A percentile compares a stretch with the other conserved stretches of the same genome.
phyloP scores from a whole-genome alignment of 23 red algal genomes.

The Gracilariopsis chorda region DNA sequence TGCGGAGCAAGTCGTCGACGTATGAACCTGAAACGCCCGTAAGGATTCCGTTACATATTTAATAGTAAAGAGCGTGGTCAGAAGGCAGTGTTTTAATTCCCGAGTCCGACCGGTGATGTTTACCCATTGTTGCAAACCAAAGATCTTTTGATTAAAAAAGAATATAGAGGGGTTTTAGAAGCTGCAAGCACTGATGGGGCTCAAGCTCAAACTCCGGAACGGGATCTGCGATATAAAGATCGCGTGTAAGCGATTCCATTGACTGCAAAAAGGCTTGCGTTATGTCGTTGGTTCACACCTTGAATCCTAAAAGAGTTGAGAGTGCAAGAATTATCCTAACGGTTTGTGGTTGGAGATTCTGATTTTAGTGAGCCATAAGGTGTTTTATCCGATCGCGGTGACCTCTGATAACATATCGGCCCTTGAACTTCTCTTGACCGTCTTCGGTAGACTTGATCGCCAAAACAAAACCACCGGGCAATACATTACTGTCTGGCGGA shows the following conservation, averaged over 20 bases:
- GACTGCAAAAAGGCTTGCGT: conserved; percentile 10
- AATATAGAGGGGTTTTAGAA: background rate
- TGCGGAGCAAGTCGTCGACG: conserved; percentile 4
- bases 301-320: background rate
- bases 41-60: background rate
- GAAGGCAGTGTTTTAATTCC: background rate
- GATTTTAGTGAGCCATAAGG: background rate
- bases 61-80: background rate
- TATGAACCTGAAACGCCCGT: conserved; percentile 1
- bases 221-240: background rate
- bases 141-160: background rate
- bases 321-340: background rate
- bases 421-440: background rate
- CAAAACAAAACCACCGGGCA: conserved; percentile 3
- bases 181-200: background rate
- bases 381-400: background rate
- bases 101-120: background rate
- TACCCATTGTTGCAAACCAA: background rate
- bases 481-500: background rate
- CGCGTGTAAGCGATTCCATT: background rate
- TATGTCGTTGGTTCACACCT: background rate
- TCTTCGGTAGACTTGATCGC: background rate
- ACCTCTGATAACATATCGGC: background rate
- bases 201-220: background rate
- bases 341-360: background rate